Percentiles rank a stretch among this genome's conserved stretches.
phyloP scores from a whole-genome alignment of 768 basidiomycete species.

The Cystofilobasidium macerans region DNA sequence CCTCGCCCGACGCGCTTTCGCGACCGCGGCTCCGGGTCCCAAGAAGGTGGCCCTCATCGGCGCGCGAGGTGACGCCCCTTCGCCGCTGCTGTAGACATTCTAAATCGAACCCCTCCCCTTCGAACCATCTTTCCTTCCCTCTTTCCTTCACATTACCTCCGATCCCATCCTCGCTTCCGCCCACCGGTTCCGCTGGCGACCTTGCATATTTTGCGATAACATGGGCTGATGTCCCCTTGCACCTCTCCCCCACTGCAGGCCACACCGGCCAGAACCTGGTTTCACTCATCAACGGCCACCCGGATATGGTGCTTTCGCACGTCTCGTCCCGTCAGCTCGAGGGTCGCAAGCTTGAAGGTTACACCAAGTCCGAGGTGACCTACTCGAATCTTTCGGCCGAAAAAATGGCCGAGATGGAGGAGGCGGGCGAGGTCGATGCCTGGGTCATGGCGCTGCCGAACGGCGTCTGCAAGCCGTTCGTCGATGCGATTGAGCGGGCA shows the following conservation, averaged over 20 bases:
- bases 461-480: constrained; percentile 89
- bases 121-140: too few species aligned
- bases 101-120: too few species aligned
- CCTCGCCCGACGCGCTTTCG: constrained; percentile 27
- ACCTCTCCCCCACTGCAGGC: constrained; percentile 34
- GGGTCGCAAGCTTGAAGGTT: constrained; percentile 65
- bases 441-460: constrained; percentile 99
- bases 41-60: constrained; percentile 92
- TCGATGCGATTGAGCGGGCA: constrained; percentile 80
- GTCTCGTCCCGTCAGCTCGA: constrained; percentile 92
- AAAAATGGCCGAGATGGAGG: constrained; percentile 82
- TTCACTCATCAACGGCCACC: constrained; percentile 74
- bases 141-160: too few species aligned
- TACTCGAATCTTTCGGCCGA: constrained; percentile 69
- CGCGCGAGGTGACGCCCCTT: constrained; percentile 49
- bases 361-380: constrained; percentile 59
- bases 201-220: too few species aligned
- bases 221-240: background rate
- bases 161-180: too few species aligned
- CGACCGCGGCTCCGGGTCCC: constrained; percentile 49
- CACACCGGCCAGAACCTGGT: constrained; percentile 91
- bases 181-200: too few species aligned
- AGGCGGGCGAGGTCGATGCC: constrained; percentile 79
- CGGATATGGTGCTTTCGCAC: constrained; percentile 77
- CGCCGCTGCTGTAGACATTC: background rate